phyloP scores from a whole-genome alignment of 2,329 filamentous ascomycete species.

The Sclerotinia borealis region DNA sequence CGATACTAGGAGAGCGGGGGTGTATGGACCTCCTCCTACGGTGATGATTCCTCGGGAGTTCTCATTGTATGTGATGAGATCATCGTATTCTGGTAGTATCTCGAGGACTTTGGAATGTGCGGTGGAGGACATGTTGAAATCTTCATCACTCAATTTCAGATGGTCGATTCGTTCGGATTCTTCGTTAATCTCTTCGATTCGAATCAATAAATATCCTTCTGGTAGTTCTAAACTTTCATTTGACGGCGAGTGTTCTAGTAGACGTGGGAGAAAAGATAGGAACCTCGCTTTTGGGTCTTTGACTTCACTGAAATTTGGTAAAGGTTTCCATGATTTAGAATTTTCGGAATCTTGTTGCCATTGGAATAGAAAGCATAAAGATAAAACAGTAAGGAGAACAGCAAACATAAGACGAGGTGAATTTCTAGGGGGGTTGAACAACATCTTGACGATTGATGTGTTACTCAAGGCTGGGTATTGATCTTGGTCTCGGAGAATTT shows the following conservation, averaged over 20 bases:
- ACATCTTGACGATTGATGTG: neutral
- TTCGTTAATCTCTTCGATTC: constrained; percentile 4
- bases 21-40: constrained; percentile 34
- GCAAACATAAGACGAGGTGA: neutral
- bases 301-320: neutral
- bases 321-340: constrained; percentile 7
- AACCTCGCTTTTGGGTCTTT: neutral
- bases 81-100: constrained; percentile 3
- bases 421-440: neutral
- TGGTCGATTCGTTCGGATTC: neutral
- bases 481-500: neutral
- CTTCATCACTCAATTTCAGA: neutral
- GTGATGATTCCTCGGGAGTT: constrained; percentile 38
- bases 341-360: constrained; percentile 2
- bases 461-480: neutral
- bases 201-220: neutral
- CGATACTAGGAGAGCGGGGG: constrained; percentile 36
- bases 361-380: neutral
- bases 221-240: neutral
- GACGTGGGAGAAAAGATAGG: neutral
- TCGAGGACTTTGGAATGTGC: neutral
- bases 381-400: neutral
- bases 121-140: neutral
- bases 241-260: neutral
- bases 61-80: neutral